Evolutionary conservation across 495 filamentous ascomycete species (phyloP), one percentile per base, ranked within the genome.

Genomic region (Hypomontagnella submonticulosa): DNA sequence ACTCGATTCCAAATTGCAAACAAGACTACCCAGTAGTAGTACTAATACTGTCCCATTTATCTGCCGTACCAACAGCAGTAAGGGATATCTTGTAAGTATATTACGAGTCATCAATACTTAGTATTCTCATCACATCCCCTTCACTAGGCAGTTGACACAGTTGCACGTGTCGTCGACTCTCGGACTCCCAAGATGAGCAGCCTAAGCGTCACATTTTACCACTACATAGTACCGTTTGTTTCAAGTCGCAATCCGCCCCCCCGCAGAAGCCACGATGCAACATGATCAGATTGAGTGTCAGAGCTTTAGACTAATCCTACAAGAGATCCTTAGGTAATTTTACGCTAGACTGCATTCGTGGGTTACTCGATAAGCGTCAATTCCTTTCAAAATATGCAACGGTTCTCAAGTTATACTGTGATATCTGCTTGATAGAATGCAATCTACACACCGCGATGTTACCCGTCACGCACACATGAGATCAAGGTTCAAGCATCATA

Each of bases 181-280:
- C 49, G 41, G 32, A 48, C 41, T 38, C 42, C 65, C n/a, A 58
- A 11, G 5, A 5, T 32, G 18, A 11, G 54, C 58, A 46, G 23
- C 46, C 20, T 48, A n/a, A 63, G 33, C 32, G 66, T 69, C 58
- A 27, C 60, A 69, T 60, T 46, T 38, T 9, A 55, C 16, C 50
- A 63, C 33, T 41, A n/a, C n/a, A n/a, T n/a, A n/a, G n/a, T n/a
- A 46, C 43, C 50, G 50, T 69, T 57, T 61, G 66, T 69, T 69
- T 69, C 66, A 69, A 69, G 55, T 54, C 43, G 38, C 42, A 56
- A 51, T 42, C 44, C 13, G 32, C 34, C 50, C 60, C 50, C 60
- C 66, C 59, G 13, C 55, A 60, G 11, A n/a, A 23, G 20, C 46
- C 27, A 40, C 66, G 66, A 69, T 69, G 66, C 56, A 64, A 69